Conservation (phyloP, 2,329 filamentous ascomycete species). For the Pyricularia grisea region DNA sequence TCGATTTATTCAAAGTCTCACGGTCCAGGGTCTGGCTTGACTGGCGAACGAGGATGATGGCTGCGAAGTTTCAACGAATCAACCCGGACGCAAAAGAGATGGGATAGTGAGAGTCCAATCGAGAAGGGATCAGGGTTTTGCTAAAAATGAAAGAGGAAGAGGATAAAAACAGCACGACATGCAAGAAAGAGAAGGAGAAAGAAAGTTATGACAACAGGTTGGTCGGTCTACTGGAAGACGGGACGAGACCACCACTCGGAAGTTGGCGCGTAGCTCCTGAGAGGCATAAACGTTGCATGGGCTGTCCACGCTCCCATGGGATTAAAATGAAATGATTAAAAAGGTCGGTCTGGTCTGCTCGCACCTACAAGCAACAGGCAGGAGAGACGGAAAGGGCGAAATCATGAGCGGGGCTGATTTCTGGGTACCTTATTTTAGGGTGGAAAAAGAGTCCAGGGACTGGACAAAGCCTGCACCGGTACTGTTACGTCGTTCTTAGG, state of each 20-base stretch:
- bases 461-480: neutral
- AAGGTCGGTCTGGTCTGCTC: neutral
- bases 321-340: slow-evolving; percentile 1
- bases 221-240: neutral
- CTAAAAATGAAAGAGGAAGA: neutral
- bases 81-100: neutral
- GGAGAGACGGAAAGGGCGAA: neutral
- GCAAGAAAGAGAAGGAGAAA: neutral
- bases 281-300: neutral
- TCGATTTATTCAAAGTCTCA: neutral
- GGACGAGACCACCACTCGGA: neutral
- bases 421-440: neutral
- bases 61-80: neutral
- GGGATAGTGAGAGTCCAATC: neutral
- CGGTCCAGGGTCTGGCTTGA: neutral
- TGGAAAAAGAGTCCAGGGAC: neutral
- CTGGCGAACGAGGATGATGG: neutral
- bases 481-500: neutral
- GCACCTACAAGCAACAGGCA: neutral
- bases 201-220: neutral
- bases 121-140: neutral
- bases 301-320: slow-evolving; percentile 3
- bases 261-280: neutral
- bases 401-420: neutral
- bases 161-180: neutral